Base-by-base conservation (phyloP, 192 early-diverging fungal species). In the Geranomyces michiganensis region DNA sequence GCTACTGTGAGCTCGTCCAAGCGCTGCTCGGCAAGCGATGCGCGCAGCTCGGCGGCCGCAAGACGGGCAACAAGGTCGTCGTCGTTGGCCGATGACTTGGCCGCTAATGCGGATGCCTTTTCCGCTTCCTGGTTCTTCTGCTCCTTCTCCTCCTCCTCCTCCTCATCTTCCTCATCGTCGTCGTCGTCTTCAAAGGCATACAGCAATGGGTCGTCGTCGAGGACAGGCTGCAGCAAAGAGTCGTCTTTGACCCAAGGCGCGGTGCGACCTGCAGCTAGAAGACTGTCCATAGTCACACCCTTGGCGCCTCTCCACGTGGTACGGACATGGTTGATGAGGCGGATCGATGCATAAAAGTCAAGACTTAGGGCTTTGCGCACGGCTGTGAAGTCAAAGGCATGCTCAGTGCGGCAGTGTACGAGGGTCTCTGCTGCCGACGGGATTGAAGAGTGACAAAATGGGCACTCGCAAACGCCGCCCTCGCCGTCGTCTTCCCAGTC, bases 271-370 rank as follows among this genome's bases (percentile, higher is more conserved):
- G 21, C 45, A 24, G n/a, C 30, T 33, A 69, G 14, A 7, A 77
- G 45, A 4, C 22, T 48, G 27, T 65, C 70, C 19, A 30, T 46
- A 64, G 75, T 9, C 36, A 60, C 13, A 24, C 72, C 36, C 9
- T 64, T 26, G 1, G n/a, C 49, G 17, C 30, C 71, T 43, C 66
- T 60, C 44, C 58, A 31, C 26, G 21, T 19, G 7, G 62, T 76
- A 5, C 70, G 90, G 58, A 96, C 86, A 62, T 89, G 91, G 77
- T 98, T 98, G 80, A 98, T 90, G 58, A 96, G 77, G 1, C 82
- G 76, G 31, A 98, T 89, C 7, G 90, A 91, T 62, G 85, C 81
- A 83, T 98, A 95, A 71, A 98, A 93, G 76, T 94, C 90, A 36
- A 95, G 81, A 22, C 63, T 85, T 71, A 78, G 59, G 14, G 15